These are phyloP conservation scores for Cladophialophora yegresii DNA, from an alignment of 2,329 filamentous ascomycete species.

Conservation along the genomic window DNA sequence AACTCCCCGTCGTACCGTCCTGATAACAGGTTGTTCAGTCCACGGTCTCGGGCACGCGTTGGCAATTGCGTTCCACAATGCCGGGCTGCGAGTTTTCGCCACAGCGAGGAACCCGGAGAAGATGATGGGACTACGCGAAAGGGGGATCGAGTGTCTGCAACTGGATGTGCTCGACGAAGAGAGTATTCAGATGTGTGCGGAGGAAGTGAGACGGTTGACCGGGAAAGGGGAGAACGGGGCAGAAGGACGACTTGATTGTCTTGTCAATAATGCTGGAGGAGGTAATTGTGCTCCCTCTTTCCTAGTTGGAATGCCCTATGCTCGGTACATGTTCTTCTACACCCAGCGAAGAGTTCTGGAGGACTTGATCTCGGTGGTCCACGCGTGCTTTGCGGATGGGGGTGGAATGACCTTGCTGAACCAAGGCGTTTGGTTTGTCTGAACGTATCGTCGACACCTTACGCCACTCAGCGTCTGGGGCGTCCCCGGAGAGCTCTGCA, in stretches of 20 bases:
- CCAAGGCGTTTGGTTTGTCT: not conserved
- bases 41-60: conserved; percentile 45
- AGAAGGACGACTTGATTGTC: conserved; percentile 43
- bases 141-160: conserved; percentile 27
- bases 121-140: conserved; percentile 34
- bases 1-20: conserved; percentile 12
- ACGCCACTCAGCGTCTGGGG: too few relatives aligned
- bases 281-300: conserved; percentile 14
- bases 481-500: too few relatives aligned
- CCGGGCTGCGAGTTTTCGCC: conserved; percentile 44
- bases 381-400: not conserved
- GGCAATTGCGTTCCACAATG: conserved; percentile 41
- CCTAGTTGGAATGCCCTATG: not conserved
- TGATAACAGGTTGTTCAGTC: conserved; percentile 30
- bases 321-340: not conserved
- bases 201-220: conserved; percentile 21
- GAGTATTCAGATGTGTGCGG: conserved; percentile 19
- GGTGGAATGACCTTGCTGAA: not conserved
- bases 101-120: conserved; percentile 41
- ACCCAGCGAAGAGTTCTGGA: too few relatives aligned
- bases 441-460: too few relatives aligned
- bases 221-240: conserved; percentile 6
- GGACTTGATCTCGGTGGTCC: too few relatives aligned
- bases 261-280: conserved; percentile 54
- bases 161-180: conserved; percentile 26